Evolutionary conservation across 352 stramenopile genomes (phyloP).

Genomic region (Globisporangium echinulatum): DNA sequence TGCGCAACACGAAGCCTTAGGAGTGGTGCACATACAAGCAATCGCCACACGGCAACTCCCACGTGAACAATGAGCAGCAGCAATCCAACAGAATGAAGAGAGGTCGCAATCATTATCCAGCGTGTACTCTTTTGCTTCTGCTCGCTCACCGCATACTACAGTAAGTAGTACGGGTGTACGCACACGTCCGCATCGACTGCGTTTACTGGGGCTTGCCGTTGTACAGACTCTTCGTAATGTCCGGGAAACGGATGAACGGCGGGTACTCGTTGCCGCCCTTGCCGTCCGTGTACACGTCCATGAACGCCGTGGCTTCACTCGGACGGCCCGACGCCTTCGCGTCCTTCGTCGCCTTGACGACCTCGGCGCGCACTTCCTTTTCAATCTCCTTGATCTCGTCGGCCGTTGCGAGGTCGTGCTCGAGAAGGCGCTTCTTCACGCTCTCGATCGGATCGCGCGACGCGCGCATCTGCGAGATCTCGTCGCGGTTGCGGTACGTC

Average conservation of each 20-base stretch:
- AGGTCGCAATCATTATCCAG: too few species aligned
- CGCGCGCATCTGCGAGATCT: conserved; percentile 98
- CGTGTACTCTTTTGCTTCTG: too few species aligned
- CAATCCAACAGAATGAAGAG: too few species aligned
- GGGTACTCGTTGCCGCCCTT: conserved; percentile 90
- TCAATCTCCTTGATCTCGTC: conserved; percentile 99
- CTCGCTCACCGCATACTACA: too few species aligned
- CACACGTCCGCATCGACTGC: too few species aligned
- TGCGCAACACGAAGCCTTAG: too few species aligned
- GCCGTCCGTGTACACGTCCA: conserved; percentile 89
- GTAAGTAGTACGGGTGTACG: too few species aligned
- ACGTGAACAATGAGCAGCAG: too few species aligned
- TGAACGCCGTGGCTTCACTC: conserved; percentile 45
- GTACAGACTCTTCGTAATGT: conserved; percentile 93
- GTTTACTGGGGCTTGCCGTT: conserved; percentile 60
- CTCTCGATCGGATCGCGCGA: conserved; percentile 98
- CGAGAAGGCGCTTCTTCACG: conserved; percentile 96
- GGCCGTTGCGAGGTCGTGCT: conserved; percentile 90
- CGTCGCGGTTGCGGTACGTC: conserved; percentile 99
- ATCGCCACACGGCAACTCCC: too few species aligned
- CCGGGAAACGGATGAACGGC: conserved; percentile 96
- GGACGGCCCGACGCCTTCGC: conserved; percentile 78
- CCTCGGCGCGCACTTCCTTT: conserved; percentile 97
- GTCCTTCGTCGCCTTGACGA: conserved; percentile 93
- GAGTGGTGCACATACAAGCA: too few species aligned